Percentiles rank a stretch among this genome's conserved stretches.
phyloP scores from a whole-genome alignment of 2,329 filamentous ascomycete species.

The Zalaria sp. region DNA sequence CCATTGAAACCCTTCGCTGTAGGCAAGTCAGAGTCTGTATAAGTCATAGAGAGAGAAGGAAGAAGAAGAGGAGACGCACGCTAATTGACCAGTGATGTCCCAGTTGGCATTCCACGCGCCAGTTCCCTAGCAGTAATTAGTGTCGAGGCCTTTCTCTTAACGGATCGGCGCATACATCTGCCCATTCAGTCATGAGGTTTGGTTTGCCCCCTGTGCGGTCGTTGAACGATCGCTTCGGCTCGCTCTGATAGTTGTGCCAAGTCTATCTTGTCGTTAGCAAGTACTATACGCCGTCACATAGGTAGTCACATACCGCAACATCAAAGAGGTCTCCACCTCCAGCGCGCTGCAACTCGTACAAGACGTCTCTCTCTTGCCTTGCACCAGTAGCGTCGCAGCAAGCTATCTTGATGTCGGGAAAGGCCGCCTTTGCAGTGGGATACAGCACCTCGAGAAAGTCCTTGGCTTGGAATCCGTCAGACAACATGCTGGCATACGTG shows the following conservation, averaged over 20 bases:
- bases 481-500: slow-evolving; percentile 11
- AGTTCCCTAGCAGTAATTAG: background rate
- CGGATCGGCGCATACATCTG: slow-evolving; percentile 9
- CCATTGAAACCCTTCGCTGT: slow-evolving; percentile 13
- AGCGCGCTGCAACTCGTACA: slow-evolving; percentile 8
- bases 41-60: background rate
- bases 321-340: slow-evolving; percentile 9
- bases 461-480: slow-evolving; percentile 11
- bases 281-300: background rate
- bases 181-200: slow-evolving; percentile 11
- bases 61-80: background rate
- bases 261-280: slow-evolving; percentile 4
- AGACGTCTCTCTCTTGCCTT: slow-evolving; percentile 8
- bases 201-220: slow-evolving; percentile 7
- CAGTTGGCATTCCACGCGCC: slow-evolving; percentile 7
- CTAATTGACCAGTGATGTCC: slow-evolving; percentile 7
- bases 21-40: background rate
- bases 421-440: slow-evolving; percentile 10
- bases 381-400: slow-evolving; percentile 12
- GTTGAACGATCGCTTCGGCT: slow-evolving; percentile 9
- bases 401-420: slow-evolving; percentile 8
- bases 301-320: slow-evolving; percentile 1
- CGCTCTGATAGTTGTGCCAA: slow-evolving; percentile 13
- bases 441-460: slow-evolving; percentile 11
- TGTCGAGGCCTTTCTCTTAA: background rate